A percentile compares a stretch with the other conserved stretches of the same genome.
Evolutionary conservation across 1,139 yeast genomes (phyloP).

Genomic region (Saccharomycopsis hybrid): DNA sequence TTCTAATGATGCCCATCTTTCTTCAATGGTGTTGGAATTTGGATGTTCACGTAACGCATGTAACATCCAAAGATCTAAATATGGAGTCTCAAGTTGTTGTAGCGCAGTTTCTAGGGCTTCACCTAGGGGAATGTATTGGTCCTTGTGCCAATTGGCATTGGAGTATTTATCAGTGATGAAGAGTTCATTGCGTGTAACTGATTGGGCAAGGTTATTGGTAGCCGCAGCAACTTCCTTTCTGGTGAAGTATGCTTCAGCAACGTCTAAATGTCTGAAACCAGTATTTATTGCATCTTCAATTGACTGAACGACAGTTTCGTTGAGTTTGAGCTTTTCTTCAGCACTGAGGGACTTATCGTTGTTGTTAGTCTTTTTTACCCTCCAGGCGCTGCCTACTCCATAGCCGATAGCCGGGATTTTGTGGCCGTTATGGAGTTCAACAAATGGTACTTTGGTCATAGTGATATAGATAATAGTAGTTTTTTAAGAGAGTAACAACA

Average conservation of each 20-base stretch:
- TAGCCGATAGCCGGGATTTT: constrained; percentile 35
- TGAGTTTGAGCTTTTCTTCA: constrained; percentile 24
- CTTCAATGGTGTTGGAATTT: constrained; percentile 19
- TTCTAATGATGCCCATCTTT: constrained; percentile 49
- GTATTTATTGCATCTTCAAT: constrained; percentile 37
- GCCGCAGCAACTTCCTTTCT: constrained; percentile 51
- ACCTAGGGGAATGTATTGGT: constrained; percentile 43
- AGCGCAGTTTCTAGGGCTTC: constrained; percentile 24
- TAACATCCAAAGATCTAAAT: constrained; percentile 63
- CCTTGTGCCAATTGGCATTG: constrained; percentile 45
- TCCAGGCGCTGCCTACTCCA: constrained; percentile 61
- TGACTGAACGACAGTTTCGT: constrained; percentile 40
- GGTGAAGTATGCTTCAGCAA: constrained; percentile 51
- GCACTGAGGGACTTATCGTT: constrained; percentile 23
- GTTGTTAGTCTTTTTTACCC: constrained; percentile 29
- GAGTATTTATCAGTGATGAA: constrained; percentile 52
- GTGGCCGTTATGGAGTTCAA: constrained; percentile 24
- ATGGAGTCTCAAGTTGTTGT: constrained; percentile 34
- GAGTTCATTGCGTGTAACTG: constrained; percentile 39
- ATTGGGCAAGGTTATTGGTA: constrained; percentile 19
- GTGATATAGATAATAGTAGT: not conserved
- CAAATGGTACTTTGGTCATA: not conserved
- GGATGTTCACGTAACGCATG: constrained; percentile 39
- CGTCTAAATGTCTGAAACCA: constrained; percentile 48
- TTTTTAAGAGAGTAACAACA: no score